Base-by-base conservation (phyloP, 768 basidiomycete genomes). In the Rhizopogon vulgaris region DNA sequence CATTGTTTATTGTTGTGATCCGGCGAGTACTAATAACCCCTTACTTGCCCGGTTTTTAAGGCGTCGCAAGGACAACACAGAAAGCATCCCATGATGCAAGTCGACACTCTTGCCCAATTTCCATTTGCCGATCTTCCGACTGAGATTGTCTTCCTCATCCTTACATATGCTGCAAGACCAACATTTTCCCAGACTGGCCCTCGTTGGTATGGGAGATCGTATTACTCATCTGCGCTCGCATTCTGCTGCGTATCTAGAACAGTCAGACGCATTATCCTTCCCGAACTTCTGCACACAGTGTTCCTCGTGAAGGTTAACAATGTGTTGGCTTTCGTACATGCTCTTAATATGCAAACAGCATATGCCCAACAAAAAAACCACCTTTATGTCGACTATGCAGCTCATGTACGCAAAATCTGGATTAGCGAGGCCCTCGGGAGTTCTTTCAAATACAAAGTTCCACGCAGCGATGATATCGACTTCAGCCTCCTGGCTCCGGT, bases 251-350 rank as follows among this genome's bases (percentile, higher is more conserved):
- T 73, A 14, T 75, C 71, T 6, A 60, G 58, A 40, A 47, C 47
- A 18, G 43, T 73, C 24, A 67, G 72, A 12, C 62, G 56, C 15
- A 58, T 58, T 18, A 57, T 64, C 25, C 74, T 77, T 68, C 71
- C 67, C 38, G 54, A 63, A 48, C 63, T 77, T 43, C 66, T 75
- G 10, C 64, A 70, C 51, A 73, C 69, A 15, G 69, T 76, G 3
- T 50, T 72, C 25, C 63, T 75, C 27, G 49, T 56, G 38, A 30
- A 30, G 7, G 28, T 6, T 10, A 30, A 9, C 3, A 25, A 43
- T n/a, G 3, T 43, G n/a, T 17, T 2, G 10, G 17, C n/a, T n/a
- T 75, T 76, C 60, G 57, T 69, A 34, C 53, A 60, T 42, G 60
- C 69, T 34, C 53, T 75, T 7, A 55, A 57, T 4, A 57, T 61